Evolutionary conservation across 768 basidiomycete genomes (phyloP).

Genomic region (Wakefieldia striispora): DNA sequence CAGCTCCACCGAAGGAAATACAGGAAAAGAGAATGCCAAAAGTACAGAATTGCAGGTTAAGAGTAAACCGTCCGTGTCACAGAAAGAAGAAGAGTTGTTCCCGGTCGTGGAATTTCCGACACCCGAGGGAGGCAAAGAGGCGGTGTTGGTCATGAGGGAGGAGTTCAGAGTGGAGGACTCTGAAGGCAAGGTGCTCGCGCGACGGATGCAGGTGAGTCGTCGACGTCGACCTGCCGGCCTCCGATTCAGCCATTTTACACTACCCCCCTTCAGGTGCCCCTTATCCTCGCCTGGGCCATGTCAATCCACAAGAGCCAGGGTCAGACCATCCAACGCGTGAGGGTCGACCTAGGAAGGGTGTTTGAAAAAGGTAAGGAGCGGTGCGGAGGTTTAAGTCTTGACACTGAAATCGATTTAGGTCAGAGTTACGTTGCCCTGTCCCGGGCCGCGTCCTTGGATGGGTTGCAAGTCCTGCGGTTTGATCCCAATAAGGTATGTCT

Average conservation of each 20-base stretch:
- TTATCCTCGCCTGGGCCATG: conserved; percentile 78
- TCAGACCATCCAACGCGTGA: conserved; percentile 65
- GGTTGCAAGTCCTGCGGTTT: conserved; percentile 53
- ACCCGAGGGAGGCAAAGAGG: conserved; percentile 39
- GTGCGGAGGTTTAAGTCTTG: too few species aligned
- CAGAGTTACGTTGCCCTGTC: conserved; percentile 52
- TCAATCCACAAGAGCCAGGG: conserved; percentile 80
- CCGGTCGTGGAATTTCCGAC: conserved; percentile 50
- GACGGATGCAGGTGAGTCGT: conserved; percentile 41
- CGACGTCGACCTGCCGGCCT: too few species aligned
- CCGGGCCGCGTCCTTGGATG: conserved; percentile 51
- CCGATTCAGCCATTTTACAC: not conserved
- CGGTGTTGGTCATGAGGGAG: conserved; percentile 48
- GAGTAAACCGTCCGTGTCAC: conserved; percentile 28
- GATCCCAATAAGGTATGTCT: conserved; percentile 48
- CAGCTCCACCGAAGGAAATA: not conserved
- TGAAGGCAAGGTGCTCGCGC: conserved; percentile 47
- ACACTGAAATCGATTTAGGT: conserved; percentile 25
- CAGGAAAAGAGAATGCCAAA: conserved; percentile 36
- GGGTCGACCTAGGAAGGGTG: conserved; percentile 61
- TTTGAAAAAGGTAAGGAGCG: conserved; percentile 51
- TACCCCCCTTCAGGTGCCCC: conserved; percentile 47
- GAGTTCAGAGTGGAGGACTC: conserved; percentile 54
- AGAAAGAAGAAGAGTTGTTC: conserved; percentile 40
- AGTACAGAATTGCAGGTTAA: conserved; percentile 16